Conservation (phyloP, 2,329 filamentous ascomycete genomes). For the Fusarium brachygibbosum region DNA sequence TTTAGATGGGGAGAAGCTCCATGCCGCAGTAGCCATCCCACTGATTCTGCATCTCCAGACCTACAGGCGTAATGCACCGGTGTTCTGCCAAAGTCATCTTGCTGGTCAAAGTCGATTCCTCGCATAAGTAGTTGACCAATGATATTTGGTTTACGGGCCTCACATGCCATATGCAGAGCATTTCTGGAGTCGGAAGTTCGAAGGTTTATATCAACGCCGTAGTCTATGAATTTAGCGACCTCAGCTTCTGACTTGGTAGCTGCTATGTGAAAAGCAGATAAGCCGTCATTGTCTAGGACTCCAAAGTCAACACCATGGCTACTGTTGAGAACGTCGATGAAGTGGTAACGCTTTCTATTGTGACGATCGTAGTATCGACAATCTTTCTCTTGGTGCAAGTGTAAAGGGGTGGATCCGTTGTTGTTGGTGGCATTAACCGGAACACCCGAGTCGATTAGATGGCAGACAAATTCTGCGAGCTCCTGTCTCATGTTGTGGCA, state of each 20-base stretch:
- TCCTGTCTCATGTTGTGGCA: neutral
- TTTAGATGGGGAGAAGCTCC: constrained; percentile 12
- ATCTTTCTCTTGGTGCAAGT: constrained; percentile 26
- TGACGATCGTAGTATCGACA: no score
- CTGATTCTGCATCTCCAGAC: constrained; percentile 39
- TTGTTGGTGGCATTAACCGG: constrained; percentile 38
- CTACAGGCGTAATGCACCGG: constrained; percentile 40
- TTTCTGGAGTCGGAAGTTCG: constrained; percentile 36
- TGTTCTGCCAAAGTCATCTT: constrained; percentile 33
- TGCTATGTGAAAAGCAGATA: constrained; percentile 37
- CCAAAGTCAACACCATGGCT: constrained; percentile 16
- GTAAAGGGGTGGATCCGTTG: constrained; percentile 31
- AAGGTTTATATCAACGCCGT: constrained; percentile 13
- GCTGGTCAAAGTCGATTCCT: constrained; percentile 23
- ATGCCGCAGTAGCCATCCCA: constrained; percentile 27
- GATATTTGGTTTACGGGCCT: constrained; percentile 30
- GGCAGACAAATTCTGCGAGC: neutral
- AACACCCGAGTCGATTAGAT: constrained; percentile 33
- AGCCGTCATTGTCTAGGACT: constrained; percentile 27
- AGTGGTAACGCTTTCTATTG: neutral
- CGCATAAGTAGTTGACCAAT: constrained; percentile 16
- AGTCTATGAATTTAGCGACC: constrained; percentile 12
- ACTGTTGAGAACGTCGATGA: constrained; percentile 24
- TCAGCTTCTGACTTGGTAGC: constrained; percentile 26
- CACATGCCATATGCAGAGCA: constrained; percentile 39